A percentile compares a stretch with the other conserved stretches of the same genome.
Evolutionary conservation across 345 rosid genomes (phyloP).

Genomic region (Populus ilicifolia): DNA sequence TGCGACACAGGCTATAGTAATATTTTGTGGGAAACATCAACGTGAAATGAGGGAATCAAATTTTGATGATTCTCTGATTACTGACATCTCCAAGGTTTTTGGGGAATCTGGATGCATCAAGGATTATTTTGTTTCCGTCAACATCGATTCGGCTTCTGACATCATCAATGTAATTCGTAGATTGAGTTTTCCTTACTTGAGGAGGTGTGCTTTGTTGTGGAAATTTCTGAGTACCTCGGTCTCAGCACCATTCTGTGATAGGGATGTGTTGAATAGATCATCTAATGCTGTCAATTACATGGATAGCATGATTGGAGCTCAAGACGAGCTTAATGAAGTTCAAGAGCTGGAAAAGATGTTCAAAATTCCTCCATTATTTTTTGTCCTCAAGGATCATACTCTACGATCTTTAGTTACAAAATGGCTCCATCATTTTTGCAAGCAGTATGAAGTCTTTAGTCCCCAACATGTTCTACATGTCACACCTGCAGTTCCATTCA

Average conservation of each 20-base stretch:
- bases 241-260: constrained; percentile 46
- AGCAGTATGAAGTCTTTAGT: constrained; percentile 34
- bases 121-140: constrained; percentile 48
- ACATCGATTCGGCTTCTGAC: constrained; percentile 45
- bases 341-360: constrained; percentile 67
- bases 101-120: constrained; percentile 43
- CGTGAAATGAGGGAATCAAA: constrained; percentile 27
- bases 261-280: constrained; percentile 32
- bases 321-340: constrained; percentile 54
- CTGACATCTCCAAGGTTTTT: constrained; percentile 50
- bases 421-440: constrained; percentile 67
- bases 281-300: constrained; percentile 30
- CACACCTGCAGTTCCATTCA: constrained; percentile 70
- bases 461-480: constrained; percentile 35
- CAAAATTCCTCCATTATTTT: constrained; percentile 62
- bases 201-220: constrained; percentile 96
- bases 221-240: constrained; percentile 54
- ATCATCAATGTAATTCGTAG: constrained; percentile 49
- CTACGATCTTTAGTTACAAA: constrained; percentile 42
- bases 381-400: constrained; percentile 48
- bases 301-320: constrained; percentile 30
- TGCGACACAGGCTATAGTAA: constrained; percentile 65
- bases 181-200: constrained; percentile 71
- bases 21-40: constrained; percentile 39
- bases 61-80: constrained; percentile 43